Evolutionary conservation across 495 filamentous ascomycete species (phyloP).

Genomic region (Aspergillus ostianus): DNA sequence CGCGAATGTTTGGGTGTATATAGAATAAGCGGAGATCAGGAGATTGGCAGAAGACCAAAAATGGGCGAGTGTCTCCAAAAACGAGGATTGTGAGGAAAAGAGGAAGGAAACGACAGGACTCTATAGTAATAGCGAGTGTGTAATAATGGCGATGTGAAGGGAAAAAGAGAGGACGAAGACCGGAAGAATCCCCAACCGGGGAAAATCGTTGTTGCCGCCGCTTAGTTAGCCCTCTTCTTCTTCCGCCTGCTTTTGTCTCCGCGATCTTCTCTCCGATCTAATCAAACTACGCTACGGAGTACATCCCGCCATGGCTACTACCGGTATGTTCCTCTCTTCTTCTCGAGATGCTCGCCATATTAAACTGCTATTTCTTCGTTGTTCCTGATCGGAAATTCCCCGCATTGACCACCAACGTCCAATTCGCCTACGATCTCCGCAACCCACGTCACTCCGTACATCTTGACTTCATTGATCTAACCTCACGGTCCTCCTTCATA

Average conservation of each 20-base stretch:
- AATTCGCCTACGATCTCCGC: neutral
- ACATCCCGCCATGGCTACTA: neutral
- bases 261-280: too few species aligned
- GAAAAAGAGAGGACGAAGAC: neutral
- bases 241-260: constrained; percentile 2
- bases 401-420: neutral
- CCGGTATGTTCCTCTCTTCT: neutral
- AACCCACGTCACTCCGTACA: neutral
- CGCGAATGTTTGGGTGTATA: neutral
- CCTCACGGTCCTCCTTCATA: constrained; percentile 15
- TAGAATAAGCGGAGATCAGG: constrained; percentile 8
- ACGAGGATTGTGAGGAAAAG: neutral
- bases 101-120: too few species aligned
- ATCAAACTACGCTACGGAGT: neutral
- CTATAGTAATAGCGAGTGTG: too few species aligned
- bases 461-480: neutral
- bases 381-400: neutral
- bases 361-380: constrained; percentile 13
- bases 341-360: neutral
- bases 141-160: neutral
- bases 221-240: constrained; percentile 16
- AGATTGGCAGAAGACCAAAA: constrained; percentile 1
- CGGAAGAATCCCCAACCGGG: constrained; percentile 3
- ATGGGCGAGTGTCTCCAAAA: neutral
- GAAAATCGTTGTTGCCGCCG: constrained; percentile 13